These are phyloP conservation scores for Amborella trichopoda DNA, from an alignment of 164 flowering plant species.

Conservation along the genomic window DNA sequence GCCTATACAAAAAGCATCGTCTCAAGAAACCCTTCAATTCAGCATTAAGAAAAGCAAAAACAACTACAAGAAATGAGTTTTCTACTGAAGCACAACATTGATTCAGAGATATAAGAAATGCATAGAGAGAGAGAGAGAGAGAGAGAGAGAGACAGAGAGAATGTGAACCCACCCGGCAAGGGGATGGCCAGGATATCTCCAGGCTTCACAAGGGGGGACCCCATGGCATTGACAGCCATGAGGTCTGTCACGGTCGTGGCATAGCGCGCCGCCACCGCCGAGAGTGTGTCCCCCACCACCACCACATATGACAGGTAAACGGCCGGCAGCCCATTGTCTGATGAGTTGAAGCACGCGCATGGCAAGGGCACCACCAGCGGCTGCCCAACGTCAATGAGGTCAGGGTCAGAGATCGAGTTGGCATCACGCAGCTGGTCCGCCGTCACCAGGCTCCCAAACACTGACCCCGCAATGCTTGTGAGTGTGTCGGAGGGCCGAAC, in stretches of 20 bases:
- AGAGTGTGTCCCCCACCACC: conserved; percentile 38
- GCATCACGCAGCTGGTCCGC: conserved; percentile 80
- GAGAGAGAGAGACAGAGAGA: neutral
- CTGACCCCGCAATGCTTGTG: conserved; percentile 32
- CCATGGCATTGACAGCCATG: conserved; percentile 88
- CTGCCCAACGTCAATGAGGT: conserved; percentile 49
- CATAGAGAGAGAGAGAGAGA: neutral
- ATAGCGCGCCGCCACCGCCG: conserved; percentile 54
- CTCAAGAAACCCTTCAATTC: too few relatives aligned
- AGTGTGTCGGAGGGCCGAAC: conserved; percentile 75
- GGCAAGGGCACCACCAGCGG: conserved; percentile 65
- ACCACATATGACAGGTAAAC: conserved; percentile 82
- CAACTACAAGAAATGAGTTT: too few relatives aligned
- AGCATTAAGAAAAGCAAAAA: too few relatives aligned
- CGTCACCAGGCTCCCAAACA: conserved; percentile 67
- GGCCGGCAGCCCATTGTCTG: conserved; percentile 65
- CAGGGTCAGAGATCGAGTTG: conserved; percentile 50
- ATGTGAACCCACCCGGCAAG: conserved; percentile 43
- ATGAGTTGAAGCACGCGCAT: conserved; percentile 78
- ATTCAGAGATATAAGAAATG: too few relatives aligned
- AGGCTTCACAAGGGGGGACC: conserved; percentile 31
- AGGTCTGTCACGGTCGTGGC: conserved; percentile 67
- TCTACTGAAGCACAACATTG: too few relatives aligned
- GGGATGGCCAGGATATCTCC: conserved; percentile 96
- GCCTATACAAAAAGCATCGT: too few relatives aligned